Evolutionary conservation across 2,329 filamentous ascomycete genomes (phyloP).

Genomic region (Zymoseptoria passerinii): DNA sequence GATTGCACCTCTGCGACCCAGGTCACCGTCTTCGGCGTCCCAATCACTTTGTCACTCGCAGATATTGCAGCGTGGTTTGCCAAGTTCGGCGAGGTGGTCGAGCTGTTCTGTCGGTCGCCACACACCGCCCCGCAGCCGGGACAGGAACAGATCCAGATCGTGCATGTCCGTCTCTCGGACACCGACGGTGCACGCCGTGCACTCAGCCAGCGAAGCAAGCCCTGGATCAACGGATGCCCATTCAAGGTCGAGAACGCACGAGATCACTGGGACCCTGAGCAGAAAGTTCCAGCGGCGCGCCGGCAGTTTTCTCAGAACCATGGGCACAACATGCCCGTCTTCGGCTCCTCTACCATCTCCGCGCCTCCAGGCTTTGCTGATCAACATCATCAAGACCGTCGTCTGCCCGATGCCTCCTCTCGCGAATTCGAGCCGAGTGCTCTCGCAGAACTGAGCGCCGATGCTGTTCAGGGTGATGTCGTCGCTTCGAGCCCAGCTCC

Average conservation of each 20-base stretch:
- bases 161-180: background rate
- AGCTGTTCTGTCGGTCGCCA: background rate
- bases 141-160: background rate
- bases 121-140: background rate
- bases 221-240: slow-evolving; percentile 1
- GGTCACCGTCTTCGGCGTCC: slow-evolving; percentile 12
- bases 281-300: background rate
- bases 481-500: background rate
- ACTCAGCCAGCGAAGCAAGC: background rate
- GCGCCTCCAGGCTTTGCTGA: background rate
- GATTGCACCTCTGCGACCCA: slow-evolving; percentile 13
- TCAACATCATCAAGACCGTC: background rate
- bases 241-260: slow-evolving; percentile 8
- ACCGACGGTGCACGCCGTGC: slow-evolving; percentile 1
- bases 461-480: background rate
- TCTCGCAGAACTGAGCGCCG: background rate
- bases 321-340: background rate
- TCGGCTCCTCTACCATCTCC: background rate
- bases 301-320: background rate
- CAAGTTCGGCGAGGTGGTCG: slow-evolving; percentile 7
- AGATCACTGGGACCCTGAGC: slow-evolving; percentile 9
- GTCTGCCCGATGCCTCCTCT: background rate
- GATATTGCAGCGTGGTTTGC: slow-evolving; percentile 7
- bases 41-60: background rate
- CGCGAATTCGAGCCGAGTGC: background rate